Percentiles rank a stretch among this genome's conserved stretches.
Evolutionary conservation across 176 grass and related monocot species (phyloP).

Genomic region (Bromus sterilis): DNA sequence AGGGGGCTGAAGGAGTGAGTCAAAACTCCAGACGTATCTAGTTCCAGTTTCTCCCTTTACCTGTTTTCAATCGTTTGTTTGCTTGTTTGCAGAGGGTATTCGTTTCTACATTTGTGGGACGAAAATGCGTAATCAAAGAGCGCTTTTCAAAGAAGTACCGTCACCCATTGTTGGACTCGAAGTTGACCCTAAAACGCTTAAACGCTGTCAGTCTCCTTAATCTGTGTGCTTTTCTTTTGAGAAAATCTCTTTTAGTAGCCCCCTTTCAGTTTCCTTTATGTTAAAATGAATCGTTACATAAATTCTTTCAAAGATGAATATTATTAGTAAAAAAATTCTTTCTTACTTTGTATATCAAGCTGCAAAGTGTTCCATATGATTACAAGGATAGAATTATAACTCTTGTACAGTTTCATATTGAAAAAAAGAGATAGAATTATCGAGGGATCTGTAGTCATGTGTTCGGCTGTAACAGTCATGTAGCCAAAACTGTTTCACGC

Average conservation of each 20-base stretch:
- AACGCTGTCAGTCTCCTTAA: conserved; percentile 53
- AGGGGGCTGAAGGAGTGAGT: conserved; percentile 91
- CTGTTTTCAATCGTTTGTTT: conserved; percentile 32
- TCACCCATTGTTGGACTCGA: conserved; percentile 71
- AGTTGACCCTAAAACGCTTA: conserved; percentile 78
- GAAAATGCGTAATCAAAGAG: conserved; percentile 72
- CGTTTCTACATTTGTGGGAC: conserved; percentile 61
- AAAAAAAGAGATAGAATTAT: neutral
- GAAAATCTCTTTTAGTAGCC: neutral
- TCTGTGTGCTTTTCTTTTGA: neutral
- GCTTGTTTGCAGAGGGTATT: conserved; percentile 63
- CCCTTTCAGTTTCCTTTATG: neutral
- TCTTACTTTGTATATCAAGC: neutral
- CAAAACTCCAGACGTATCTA: neutral
- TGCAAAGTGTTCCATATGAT: neutral
- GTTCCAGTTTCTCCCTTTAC: neutral
- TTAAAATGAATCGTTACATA: neutral
- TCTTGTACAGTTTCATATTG: neutral
- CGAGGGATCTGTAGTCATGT: conserved; percentile 1
- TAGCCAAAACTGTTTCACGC: neutral
- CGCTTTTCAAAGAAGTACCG: conserved; percentile 88
- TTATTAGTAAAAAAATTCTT: neutral
- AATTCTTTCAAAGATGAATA: neutral
- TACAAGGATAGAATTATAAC: neutral
- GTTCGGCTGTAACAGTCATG: neutral